Conservation (phyloP, 495 filamentous ascomycete species). For the Beverwykella pulmonaria region DNA sequence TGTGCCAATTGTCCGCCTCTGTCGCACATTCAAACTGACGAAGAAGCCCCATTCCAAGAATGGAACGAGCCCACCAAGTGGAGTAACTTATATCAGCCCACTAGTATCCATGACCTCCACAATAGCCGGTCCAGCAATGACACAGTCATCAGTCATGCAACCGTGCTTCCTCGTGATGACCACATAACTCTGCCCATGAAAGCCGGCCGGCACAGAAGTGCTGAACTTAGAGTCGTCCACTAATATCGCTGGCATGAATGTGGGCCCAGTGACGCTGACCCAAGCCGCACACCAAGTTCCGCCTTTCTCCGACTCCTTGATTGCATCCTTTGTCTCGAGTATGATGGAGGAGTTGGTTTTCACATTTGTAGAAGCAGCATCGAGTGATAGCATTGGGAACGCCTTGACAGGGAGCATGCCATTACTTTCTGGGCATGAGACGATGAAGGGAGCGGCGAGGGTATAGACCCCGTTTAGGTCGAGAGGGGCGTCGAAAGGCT, state of each 20-base stretch:
- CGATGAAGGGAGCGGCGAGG: constrained; percentile 62
- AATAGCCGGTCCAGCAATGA: constrained; percentile 53
- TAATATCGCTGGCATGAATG: constrained; percentile 32
- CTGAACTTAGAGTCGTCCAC: constrained; percentile 26
- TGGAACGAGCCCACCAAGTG: no score
- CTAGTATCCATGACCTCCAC: constrained; percentile 44
- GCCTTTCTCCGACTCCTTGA: constrained; percentile 6
- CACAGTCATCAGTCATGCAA: constrained; percentile 50
- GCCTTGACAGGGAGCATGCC: constrained; percentile 60
- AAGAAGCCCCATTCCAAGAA: no score
- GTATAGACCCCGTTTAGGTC: constrained; percentile 63
- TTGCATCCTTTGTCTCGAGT: constrained; percentile 27
- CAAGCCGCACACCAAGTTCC: constrained; percentile 46
- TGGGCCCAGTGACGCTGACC: constrained; percentile 47
- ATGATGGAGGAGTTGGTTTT: constrained; percentile 24
- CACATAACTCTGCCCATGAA: constrained; percentile 54
- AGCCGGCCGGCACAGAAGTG: constrained; percentile 47
- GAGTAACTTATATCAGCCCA: constrained; percentile 4
- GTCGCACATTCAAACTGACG: no score
- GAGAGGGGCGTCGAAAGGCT: constrained; percentile 61
- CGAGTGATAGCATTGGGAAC: constrained; percentile 43
- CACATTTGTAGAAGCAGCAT: constrained; percentile 22
- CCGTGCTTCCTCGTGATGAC: constrained; percentile 49
- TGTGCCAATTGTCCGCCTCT: no score
- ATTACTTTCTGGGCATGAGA: constrained; percentile 58